These are phyloP conservation scores for Alliaria petiolata DNA, from an alignment of 345 rosid genomes.

Conservation along the genomic window DNA sequence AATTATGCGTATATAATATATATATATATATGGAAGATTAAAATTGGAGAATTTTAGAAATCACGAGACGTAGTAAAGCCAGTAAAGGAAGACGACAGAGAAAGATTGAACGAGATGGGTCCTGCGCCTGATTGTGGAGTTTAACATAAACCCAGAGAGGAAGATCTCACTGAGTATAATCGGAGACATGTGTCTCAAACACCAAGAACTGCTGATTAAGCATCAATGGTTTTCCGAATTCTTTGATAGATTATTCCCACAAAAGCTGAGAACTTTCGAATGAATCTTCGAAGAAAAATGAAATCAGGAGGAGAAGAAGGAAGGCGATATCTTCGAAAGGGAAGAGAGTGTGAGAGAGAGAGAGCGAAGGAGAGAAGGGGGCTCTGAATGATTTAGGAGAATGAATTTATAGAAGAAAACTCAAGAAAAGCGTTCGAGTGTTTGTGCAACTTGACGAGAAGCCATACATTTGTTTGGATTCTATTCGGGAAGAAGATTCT, in stretches of 20 bases:
- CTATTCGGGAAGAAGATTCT: slow-evolving; percentile 12
- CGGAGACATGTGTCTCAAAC: slow-evolving; percentile 98
- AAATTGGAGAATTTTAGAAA: neutral
- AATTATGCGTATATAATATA: neutral
- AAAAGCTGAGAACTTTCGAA: neutral
- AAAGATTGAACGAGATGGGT: slow-evolving; percentile 98
- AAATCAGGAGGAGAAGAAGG: slow-evolving; percentile 4
- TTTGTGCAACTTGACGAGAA: slow-evolving; percentile 30
- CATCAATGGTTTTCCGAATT: slow-evolving; percentile 46
- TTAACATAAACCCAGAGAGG: slow-evolving; percentile 75
- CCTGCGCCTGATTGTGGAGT: slow-evolving; percentile 81
- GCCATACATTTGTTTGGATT: slow-evolving; percentile 20
- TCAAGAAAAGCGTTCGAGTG: slow-evolving; percentile 19
- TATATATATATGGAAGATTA: neutral
- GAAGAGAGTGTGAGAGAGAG: neutral
- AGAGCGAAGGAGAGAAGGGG: slow-evolving; percentile 7
- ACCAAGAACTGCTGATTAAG: slow-evolving; percentile 58
- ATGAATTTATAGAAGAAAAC: slow-evolving; percentile 45
- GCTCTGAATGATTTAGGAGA: slow-evolving; percentile 2
- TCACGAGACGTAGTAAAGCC: slow-evolving; percentile 96
- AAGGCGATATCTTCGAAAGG: neutral
- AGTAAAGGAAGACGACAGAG: slow-evolving; percentile 99
- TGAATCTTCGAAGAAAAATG: neutral
- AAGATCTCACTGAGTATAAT: slow-evolving; percentile 74
- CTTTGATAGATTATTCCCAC: neutral